Conservation (phyloP, 139 green algal species). For the Yamagishiella unicocca region DNA sequence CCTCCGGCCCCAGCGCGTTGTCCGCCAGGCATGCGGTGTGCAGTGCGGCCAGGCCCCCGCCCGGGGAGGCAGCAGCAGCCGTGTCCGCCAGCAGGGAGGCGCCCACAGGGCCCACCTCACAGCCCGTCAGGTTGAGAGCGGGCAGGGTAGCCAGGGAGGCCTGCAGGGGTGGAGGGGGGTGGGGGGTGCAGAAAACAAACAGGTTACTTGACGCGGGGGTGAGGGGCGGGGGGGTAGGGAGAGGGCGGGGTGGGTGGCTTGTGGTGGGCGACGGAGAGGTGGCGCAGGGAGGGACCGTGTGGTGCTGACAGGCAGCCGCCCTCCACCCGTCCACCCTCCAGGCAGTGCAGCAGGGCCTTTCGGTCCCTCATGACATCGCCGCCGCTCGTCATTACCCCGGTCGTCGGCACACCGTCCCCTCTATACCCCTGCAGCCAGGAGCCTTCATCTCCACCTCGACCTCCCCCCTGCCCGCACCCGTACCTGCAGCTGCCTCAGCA, state of each 20-base stretch:
- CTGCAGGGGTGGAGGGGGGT: neutral
- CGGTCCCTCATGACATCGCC: no score
- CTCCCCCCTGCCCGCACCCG: neutral
- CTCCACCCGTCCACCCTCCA: no score
- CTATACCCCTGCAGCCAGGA: no score
- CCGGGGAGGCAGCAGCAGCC: neutral
- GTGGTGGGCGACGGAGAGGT: no score
- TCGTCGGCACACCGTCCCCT: no score
- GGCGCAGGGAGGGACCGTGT: no score
- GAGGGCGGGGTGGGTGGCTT: no score
- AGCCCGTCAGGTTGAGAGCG: constrained; percentile 55
- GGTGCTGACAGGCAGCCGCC: no score
- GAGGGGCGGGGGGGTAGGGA: no score
- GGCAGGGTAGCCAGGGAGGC: neutral
- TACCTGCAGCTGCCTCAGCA: constrained; percentile 13
- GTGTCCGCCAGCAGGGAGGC: constrained; percentile 22
- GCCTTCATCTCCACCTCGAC: no score
- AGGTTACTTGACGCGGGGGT: neutral
- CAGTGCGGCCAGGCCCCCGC: constrained; percentile 7
- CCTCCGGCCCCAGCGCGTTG: constrained; percentile 35
- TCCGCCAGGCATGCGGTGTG: constrained; percentile 57
- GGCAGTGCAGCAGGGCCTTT: no score
- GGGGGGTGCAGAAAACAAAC: neutral
- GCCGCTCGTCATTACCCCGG: no score
- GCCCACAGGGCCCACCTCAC: constrained; percentile 36